phyloP scores from a whole-genome alignment of 495 filamentous ascomycete species.

The Tuber indicum region DNA sequence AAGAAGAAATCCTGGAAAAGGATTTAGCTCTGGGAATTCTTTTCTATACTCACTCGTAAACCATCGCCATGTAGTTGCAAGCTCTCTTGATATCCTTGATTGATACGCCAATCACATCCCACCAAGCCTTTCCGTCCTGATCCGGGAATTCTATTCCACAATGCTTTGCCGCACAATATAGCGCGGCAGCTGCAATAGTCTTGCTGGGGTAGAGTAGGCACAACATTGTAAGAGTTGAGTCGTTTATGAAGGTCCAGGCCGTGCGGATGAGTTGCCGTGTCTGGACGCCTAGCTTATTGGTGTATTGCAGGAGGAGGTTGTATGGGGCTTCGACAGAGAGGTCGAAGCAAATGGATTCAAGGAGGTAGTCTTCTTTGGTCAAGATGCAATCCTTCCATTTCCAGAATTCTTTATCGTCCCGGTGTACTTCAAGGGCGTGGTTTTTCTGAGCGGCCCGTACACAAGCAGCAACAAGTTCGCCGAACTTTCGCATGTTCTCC shows the following conservation, averaged over 20 bases:
- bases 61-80: slow-evolving; percentile 43
- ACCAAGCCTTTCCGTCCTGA: slow-evolving; percentile 71
- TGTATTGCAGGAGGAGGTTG: slow-evolving; percentile 67
- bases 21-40: slow-evolving; percentile 39
- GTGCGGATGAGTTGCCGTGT: slow-evolving; percentile 70
- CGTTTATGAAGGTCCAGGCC: slow-evolving; percentile 88
- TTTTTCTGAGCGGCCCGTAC: slow-evolving; percentile 94
- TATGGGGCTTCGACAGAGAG: slow-evolving; percentile 80
- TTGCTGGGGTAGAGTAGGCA: slow-evolving; percentile 73
- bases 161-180: slow-evolving; percentile 75
- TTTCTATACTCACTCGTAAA: slow-evolving; percentile 39
- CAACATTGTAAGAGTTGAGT: slow-evolving; percentile 72
- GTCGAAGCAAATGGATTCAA: slow-evolving; percentile 92
- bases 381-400: slow-evolving; percentile 90
- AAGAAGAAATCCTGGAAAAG: slow-evolving; percentile 46
- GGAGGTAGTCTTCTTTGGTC: slow-evolving; percentile 78
- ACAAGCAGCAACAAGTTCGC: slow-evolving; percentile 83
- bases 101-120: slow-evolving; percentile 59
- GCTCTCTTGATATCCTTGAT: slow-evolving; percentile 43
- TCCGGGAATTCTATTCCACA: slow-evolving; percentile 66
- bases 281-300: slow-evolving; percentile 60
- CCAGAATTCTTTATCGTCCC: slow-evolving; percentile 96
- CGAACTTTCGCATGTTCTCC: slow-evolving; percentile 89
- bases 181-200: slow-evolving; percentile 73
- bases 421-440: slow-evolving; percentile 70